phyloP scores from a whole-genome alignment of 139 green algal species.

The Chlamydomonas eustigma region DNA sequence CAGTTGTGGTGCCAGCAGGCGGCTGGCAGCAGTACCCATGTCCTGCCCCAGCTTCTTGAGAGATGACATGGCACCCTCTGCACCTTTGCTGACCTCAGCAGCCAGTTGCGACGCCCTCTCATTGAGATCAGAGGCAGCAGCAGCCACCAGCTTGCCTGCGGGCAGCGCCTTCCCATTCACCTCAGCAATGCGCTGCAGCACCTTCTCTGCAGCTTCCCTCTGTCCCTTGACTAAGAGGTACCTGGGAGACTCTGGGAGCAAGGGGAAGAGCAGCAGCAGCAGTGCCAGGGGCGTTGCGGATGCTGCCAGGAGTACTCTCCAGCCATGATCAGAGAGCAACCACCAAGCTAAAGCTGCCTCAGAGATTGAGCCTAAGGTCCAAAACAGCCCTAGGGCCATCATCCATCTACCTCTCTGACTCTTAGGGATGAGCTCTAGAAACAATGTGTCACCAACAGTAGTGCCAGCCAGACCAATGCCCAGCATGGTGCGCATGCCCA shows the following conservation, averaged over 20 bases:
- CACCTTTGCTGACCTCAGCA: neutral
- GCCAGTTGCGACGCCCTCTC: neutral
- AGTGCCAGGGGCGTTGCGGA: neutral
- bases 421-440: neutral
- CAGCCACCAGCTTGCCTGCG: neutral
- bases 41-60: neutral
- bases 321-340: neutral
- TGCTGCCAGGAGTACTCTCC: neutral
- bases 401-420: neutral
- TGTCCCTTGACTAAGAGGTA: neutral
- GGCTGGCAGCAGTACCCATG: neutral
- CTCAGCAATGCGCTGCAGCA: neutral
- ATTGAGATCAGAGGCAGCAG: neutral
- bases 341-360: neutral
- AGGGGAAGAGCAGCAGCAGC: neutral
- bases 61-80: neutral
- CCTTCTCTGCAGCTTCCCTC: neutral
- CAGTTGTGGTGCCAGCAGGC: neutral
- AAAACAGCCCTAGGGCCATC: neutral
- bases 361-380: neutral
- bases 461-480: neutral
- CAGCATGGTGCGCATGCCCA: neutral
- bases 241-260: neutral
- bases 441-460: neutral
- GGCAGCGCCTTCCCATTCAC: neutral